phyloP scores from a whole-genome alignment of 768 basidiomycete genomes.

The Panellus pusillus region DNA sequence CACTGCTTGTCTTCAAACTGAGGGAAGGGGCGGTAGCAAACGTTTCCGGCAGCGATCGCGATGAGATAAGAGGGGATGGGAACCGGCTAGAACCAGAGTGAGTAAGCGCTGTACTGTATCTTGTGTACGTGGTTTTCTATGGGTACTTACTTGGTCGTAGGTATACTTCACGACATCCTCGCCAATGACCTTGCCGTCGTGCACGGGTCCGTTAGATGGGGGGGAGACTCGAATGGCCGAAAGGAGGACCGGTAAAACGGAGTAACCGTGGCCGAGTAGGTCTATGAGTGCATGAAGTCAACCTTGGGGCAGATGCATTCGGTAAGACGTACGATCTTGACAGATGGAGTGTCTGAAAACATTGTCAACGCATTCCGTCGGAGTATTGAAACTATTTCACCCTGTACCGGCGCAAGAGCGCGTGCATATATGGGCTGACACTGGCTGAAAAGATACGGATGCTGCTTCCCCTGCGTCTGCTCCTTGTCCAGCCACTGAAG shows the following conservation, averaged over 20 bases:
- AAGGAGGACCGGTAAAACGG: slow-evolving; percentile 82
- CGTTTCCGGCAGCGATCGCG: slow-evolving; percentile 85
- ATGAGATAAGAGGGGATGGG: slow-evolving; percentile 92
- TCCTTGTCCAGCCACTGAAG: slow-evolving; percentile 87
- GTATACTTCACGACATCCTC: slow-evolving; percentile 71
- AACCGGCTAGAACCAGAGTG: slow-evolving; percentile 51
- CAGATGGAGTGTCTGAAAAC: slow-evolving; percentile 73
- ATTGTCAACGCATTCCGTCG: not conserved
- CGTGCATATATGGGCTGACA: slow-evolving; percentile 92
- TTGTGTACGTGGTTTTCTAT: no score
- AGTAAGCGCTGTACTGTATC: not conserved
- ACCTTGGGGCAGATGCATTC: not conserved
- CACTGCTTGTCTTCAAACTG: slow-evolving; percentile 64
- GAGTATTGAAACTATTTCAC: slow-evolving; percentile 29
- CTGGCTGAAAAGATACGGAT: slow-evolving; percentile 90
- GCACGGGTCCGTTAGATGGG: slow-evolving; percentile 63
- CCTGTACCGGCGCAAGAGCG: slow-evolving; percentile 77
- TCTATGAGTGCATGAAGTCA: slow-evolving; percentile 39
- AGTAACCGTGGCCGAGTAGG: slow-evolving; percentile 80
- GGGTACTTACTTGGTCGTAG: slow-evolving; percentile 85
- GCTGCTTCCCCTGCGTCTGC: slow-evolving; percentile 85
- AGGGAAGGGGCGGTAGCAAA: slow-evolving; percentile 70
- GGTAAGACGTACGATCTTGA: slow-evolving; percentile 63
- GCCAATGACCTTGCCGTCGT: slow-evolving; percentile 73
- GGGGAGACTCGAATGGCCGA: slow-evolving; percentile 84